Conservation (phyloP, 768 basidiomycete species). For the Termitomyces sp. region DNA sequence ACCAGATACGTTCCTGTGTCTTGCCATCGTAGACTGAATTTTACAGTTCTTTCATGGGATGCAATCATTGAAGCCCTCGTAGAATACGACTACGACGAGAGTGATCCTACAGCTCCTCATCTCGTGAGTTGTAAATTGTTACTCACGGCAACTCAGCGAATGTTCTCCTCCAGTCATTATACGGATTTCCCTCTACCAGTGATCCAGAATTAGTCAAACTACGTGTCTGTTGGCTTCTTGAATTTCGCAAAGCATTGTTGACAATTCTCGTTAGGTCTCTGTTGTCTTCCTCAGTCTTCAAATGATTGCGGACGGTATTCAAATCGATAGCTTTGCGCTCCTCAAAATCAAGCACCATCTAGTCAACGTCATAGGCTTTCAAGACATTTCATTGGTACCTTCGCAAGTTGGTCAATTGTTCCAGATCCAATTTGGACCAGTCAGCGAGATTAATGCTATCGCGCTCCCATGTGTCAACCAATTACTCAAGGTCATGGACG, state of each 20-base stretch:
- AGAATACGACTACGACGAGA: conserved; percentile 47
- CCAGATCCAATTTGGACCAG: conserved; percentile 47
- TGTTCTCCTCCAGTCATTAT: conserved; percentile 31
- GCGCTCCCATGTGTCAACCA: conserved; percentile 55
- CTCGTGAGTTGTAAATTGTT: conserved; percentile 24
- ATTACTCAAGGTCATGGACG: conserved; percentile 54
- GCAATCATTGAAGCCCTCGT: conserved; percentile 50
- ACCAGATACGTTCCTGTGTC: neutral
- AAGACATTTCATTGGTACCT: conserved; percentile 39
- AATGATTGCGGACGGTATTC: conserved; percentile 61
- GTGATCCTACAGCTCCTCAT: conserved; percentile 30
- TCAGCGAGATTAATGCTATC: conserved; percentile 32
- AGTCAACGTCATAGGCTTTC: conserved; percentile 48
- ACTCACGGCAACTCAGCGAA: neutral
- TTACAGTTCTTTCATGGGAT: conserved; percentile 60
- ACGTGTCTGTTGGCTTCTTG: conserved; percentile 28
- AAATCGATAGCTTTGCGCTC: conserved; percentile 43
- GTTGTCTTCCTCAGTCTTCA: conserved; percentile 53
- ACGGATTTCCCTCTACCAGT: conserved; percentile 31
- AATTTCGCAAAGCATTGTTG: neutral
- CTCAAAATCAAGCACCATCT: conserved; percentile 58
- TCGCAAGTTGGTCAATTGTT: conserved; percentile 42
- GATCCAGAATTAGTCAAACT: conserved; percentile 46
- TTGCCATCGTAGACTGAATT: neutral
- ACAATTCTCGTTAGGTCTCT: conserved; percentile 36